These are phyloP conservation scores for Collybia sp. DNA, from an alignment of 768 basidiomycete genomes.

Conservation along the genomic window DNA sequence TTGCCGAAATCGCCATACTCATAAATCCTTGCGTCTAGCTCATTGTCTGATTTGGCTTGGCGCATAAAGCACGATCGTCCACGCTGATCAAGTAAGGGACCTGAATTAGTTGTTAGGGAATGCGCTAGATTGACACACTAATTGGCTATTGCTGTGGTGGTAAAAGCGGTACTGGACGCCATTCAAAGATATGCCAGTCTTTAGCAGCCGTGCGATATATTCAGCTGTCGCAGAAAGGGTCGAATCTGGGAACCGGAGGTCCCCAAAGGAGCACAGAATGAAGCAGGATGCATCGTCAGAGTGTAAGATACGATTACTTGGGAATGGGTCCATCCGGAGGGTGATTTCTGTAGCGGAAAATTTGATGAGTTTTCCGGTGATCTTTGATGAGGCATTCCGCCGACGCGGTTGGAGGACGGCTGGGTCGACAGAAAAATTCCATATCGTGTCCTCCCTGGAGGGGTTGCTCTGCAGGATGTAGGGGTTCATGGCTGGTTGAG, in stretches of 20 bases:
- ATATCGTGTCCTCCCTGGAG: slow-evolving; percentile 43
- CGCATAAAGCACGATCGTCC: slow-evolving; percentile 62
- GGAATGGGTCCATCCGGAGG: slow-evolving; percentile 43
- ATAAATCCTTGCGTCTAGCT: slow-evolving; percentile 57
- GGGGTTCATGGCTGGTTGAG: slow-evolving; percentile 24
- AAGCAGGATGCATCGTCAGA: slow-evolving; percentile 54
- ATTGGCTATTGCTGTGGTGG: slow-evolving; percentile 67
- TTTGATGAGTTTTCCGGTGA: slow-evolving; percentile 50
- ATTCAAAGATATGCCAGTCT: slow-evolving; percentile 52
- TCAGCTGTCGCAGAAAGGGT: slow-evolving; percentile 43
- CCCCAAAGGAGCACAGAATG: slow-evolving; percentile 47
- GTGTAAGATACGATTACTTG: slow-evolving; percentile 55
- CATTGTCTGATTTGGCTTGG: slow-evolving; percentile 45
- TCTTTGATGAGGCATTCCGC: slow-evolving; percentile 18
- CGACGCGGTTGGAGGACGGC: slow-evolving; percentile 20
- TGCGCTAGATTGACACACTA: slow-evolving; percentile 34
- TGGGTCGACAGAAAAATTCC: slow-evolving; percentile 39
- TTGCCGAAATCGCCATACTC: slow-evolving; percentile 50
- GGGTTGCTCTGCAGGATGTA: slow-evolving; percentile 35
- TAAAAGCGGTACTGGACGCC: slow-evolving; percentile 62
- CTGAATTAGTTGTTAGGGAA: neutral
- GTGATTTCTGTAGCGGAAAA: slow-evolving; percentile 47
- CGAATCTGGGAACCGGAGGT: slow-evolving; percentile 50
- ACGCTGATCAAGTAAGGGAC: slow-evolving; percentile 36
- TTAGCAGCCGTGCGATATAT: slow-evolving; percentile 53